These are phyloP conservation scores for Candida coleopterorum DNA, from an alignment of 805 yeast genomes.

Conservation along the genomic window DNA sequence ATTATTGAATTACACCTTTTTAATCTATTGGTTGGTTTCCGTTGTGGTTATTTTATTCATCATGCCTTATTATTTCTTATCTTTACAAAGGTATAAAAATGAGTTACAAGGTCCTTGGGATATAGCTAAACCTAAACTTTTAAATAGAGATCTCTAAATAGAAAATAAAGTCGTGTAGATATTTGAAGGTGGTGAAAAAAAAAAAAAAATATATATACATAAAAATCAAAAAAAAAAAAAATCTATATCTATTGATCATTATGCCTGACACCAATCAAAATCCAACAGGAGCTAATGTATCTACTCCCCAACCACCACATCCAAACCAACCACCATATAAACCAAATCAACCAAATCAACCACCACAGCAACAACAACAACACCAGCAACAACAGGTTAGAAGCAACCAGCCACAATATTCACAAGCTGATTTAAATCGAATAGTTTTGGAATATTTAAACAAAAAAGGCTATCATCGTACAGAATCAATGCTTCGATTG, in stretches of 20 bases:
- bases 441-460: slow-evolving; percentile 89
- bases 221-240: too few relatives aligned
- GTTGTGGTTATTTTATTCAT: slow-evolving; percentile 47
- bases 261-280: too few relatives aligned
- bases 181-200: too few relatives aligned
- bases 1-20: slow-evolving; percentile 20
- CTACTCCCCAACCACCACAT: too few relatives aligned
- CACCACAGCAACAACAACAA: slow-evolving; percentile 1
- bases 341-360: background rate
- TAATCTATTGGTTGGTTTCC: slow-evolving; percentile 46
- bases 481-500: slow-evolving; percentile 89
- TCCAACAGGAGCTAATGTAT: too few relatives aligned
- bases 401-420: slow-evolving; percentile 43
- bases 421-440: slow-evolving; percentile 85
- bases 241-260: too few relatives aligned
- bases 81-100: slow-evolving; percentile 72
- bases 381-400: slow-evolving; percentile 12
- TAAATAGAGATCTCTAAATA: background rate
- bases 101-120: slow-evolving; percentile 95
- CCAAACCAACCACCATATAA: too few relatives aligned
- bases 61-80: slow-evolving; percentile 67
- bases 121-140: slow-evolving; percentile 59
- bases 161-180: background rate
- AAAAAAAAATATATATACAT: too few relatives aligned
- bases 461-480: slow-evolving; percentile 89